These are phyloP conservation scores for Scheffersomyces stipitis DNA, from an alignment of 805 yeast species.

Conservation along the genomic window DNA sequence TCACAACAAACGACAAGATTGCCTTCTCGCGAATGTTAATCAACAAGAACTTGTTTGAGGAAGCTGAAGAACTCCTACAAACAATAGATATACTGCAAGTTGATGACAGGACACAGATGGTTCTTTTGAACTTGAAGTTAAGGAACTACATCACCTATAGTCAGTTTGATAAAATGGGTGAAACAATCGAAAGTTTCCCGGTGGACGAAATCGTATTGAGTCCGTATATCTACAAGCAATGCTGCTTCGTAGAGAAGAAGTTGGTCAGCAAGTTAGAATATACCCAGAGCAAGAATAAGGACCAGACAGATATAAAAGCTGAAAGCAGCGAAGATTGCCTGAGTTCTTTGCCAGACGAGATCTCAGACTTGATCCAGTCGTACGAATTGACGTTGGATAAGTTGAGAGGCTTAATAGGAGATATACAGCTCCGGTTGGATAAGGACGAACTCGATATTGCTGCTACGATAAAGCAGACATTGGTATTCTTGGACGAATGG, in stretches of 20 bases:
- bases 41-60: constrained; percentile 24
- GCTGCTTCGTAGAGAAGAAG: constrained; percentile 28
- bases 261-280: constrained; percentile 14
- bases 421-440: constrained; percentile 29
- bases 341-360: neutral
- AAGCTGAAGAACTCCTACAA: constrained; percentile 22
- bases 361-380: neutral
- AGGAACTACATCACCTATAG: constrained; percentile 19
- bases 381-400: constrained; percentile 4
- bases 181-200: constrained; percentile 28
- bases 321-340: neutral
- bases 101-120: constrained; percentile 25
- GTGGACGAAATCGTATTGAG: constrained; percentile 28
- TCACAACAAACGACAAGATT: constrained; percentile 28
- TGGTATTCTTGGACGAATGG: constrained; percentile 29
- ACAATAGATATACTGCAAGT: constrained; percentile 23
- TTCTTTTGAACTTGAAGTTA: constrained; percentile 23
- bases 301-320: neutral
- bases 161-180: constrained; percentile 17
- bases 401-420: constrained; percentile 35
- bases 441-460: constrained; percentile 31
- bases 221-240: constrained; percentile 35
- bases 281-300: constrained; percentile 4
- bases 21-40: constrained; percentile 28
- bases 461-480: constrained; percentile 16